Evolutionary conservation across 2,329 filamentous ascomycete genomes (phyloP).

Genomic region (Fulvia fulva): DNA sequence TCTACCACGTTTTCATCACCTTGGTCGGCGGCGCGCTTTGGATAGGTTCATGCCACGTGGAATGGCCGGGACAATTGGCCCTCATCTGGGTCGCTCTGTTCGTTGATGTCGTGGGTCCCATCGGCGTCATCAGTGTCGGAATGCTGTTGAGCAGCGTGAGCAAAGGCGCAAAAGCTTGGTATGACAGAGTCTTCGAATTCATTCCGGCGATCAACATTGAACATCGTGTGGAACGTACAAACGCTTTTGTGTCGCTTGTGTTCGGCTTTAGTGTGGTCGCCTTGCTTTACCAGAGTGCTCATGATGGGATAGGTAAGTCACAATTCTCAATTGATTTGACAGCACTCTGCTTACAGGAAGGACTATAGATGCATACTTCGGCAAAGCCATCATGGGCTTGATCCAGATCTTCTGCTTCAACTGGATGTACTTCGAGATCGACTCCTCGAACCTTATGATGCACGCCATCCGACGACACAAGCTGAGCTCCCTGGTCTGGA

Average conservation of each 20-base stretch:
- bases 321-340: no score
- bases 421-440: conserved; percentile 47
- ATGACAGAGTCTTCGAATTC: conserved; percentile 51
- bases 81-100: conserved; percentile 55
- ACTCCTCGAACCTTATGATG: conserved; percentile 52
- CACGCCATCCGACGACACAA: conserved; percentile 57
- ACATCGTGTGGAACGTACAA: conserved; percentile 61
- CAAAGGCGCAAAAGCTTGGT: conserved; percentile 16
- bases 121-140: conserved; percentile 40
- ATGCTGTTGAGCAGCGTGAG: conserved; percentile 25
- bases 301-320: conserved; percentile 39
- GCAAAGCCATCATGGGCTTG: conserved; percentile 51
- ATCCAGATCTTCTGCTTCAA: conserved; percentile 34
- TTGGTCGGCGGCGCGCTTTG: conserved; percentile 53
- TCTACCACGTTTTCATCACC: conserved; percentile 44
- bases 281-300: conserved; percentile 56
- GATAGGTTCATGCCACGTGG: conserved; percentile 57
- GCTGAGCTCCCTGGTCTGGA: conserved; percentile 49
- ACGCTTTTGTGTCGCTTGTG: conserved; percentile 61
- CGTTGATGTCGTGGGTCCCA: conserved; percentile 51
- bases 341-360: background rate
- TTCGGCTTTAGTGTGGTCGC: conserved; percentile 63
- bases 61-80: conserved; percentile 51
- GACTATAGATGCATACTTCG: conserved; percentile 51
- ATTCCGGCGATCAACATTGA: conserved; percentile 58